Conservation (phyloP, 768 basidiomycete genomes). For the Wakefieldia striispora region DNA sequence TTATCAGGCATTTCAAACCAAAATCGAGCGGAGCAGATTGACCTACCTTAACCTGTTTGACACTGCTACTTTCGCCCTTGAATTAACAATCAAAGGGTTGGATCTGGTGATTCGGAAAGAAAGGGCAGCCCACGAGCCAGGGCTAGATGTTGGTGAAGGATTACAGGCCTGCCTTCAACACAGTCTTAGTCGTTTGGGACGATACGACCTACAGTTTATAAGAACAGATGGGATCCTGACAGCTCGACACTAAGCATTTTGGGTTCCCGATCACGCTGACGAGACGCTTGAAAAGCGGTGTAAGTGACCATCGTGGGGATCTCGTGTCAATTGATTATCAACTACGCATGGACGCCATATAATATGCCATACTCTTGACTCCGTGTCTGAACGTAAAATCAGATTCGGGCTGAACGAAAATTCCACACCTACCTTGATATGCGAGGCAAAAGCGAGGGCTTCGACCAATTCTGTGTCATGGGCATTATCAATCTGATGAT, state of each 20-base stretch:
- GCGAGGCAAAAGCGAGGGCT: slow-evolving; percentile 22
- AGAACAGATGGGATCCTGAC: background rate
- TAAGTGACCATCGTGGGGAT: slow-evolving; percentile 1
- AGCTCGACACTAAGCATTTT: background rate
- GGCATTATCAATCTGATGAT: slow-evolving; percentile 24
- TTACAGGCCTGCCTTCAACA: too few species aligned
- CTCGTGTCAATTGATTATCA: slow-evolving; percentile 14
- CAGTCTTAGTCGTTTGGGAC: background rate
- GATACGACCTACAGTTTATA: background rate
- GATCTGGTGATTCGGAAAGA: slow-evolving; percentile 1
- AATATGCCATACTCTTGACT: slow-evolving; percentile 4
- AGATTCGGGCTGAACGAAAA: slow-evolving; percentile 10
- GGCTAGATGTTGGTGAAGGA: slow-evolving; percentile 3
- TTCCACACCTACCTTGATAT: slow-evolving; percentile 24
- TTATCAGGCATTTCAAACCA: background rate
- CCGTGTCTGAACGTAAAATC: slow-evolving; percentile 17
- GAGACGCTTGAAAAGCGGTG: slow-evolving; percentile 2
- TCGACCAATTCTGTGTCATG: slow-evolving; percentile 20
- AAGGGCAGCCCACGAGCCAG: slow-evolving; percentile 16
- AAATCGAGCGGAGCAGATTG: background rate
- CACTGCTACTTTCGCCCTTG: background rate
- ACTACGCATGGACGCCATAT: slow-evolving; percentile 21
- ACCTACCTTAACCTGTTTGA: background rate
- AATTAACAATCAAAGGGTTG: slow-evolving; percentile 7
- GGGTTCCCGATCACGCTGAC: background rate